Base-by-base conservation (phyloP, 768 basidiomycete genomes). In the Mycena rosella region DNA sequence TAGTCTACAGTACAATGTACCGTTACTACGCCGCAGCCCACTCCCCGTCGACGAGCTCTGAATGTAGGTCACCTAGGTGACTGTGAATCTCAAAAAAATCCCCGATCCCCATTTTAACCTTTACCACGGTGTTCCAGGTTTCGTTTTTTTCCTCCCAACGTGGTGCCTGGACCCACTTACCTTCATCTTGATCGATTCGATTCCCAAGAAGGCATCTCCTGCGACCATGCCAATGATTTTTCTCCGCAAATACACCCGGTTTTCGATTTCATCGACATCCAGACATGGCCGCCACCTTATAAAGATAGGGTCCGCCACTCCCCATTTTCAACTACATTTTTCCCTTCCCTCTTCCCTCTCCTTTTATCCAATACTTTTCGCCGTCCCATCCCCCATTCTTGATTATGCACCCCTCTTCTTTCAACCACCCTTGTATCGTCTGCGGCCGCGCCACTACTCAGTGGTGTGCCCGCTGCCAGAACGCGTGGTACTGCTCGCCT, bases 391-490 rank as follows among this genome's bases (percentile, higher is more conserved):
- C 54, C 60, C 68, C 67, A 13, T 18, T 44, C n/a, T 59, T 61
- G 36, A 45, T 71, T 56, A 90, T 91, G 88, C 83, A 87, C 73
- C 72, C 84, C 40, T 79, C 83, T 69, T 79, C 89, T 47, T 75
- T 88, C 70, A 88, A 90, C 76, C 89, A 92, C 70, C 92, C 91
- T n/a, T 96, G 94, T 80, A 86, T 84, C 4, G 79, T 94, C 20
- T 96, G 94, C 80, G 85, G 84, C 75, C 83, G 84, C 48, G 80
- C 91, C 45, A 96, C 94, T 13, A 88, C 91, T 8, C 90, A 92
- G 88, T 95, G 94, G 93, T 96, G 94, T 77, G 90, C 91, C 71
- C 92, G 94, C 56, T 96, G 94, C 78, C 91, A 94, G 73, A 85
- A 81, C 53, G 85, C 89, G 1, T 96, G 91, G 91, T 95, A 95